Conservation (phyloP, 2,329 filamentous ascomycete genomes). For the Chaetomiaceae sp. region DNA sequence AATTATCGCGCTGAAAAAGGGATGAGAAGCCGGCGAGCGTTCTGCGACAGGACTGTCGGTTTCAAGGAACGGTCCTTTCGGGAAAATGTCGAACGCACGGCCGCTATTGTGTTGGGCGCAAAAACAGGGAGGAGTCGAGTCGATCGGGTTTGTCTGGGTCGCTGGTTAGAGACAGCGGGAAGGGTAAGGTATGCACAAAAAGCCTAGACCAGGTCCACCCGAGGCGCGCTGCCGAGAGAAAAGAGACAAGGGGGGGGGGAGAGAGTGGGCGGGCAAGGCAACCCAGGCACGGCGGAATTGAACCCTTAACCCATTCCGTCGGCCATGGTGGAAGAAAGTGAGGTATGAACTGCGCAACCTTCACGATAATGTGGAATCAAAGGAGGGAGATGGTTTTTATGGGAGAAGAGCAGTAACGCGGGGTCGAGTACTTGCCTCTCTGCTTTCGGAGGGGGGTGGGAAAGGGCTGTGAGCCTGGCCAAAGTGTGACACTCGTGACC, state of each 20-base stretch:
- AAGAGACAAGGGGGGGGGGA: conserved; percentile 11
- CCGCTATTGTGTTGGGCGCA: conserved; percentile 21
- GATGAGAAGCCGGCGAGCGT: not conserved
- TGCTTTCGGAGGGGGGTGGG: not conserved
- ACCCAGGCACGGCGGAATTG: conserved; percentile 20
- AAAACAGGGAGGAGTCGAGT: conserved; percentile 16
- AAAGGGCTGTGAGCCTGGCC: conserved; percentile 10
- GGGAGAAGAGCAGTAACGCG: conserved; percentile 1
- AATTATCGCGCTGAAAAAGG: not conserved
- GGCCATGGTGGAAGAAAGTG: conserved; percentile 17
- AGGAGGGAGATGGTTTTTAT: conserved; percentile 8
- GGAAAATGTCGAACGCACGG: conserved; percentile 14
- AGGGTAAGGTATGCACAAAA: conserved; percentile 11
- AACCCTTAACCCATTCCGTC: conserved; percentile 19
- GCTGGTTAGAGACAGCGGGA: conserved; percentile 17
- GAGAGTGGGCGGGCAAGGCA: conserved; percentile 8
- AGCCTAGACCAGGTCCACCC: conserved; percentile 21
- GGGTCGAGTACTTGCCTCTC: conserved; percentile 11
- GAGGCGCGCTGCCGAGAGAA: conserved; percentile 10
- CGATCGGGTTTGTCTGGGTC: conserved; percentile 18
- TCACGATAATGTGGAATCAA: conserved; percentile 2
- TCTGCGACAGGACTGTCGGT: conserved; percentile 4
- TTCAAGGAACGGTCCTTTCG: not conserved
- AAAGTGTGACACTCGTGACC: conserved; percentile 23
- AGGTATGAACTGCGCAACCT: conserved; percentile 4